Conservation (phyloP, 768 basidiomycete genomes). For the Daedalea quercina region DNA sequence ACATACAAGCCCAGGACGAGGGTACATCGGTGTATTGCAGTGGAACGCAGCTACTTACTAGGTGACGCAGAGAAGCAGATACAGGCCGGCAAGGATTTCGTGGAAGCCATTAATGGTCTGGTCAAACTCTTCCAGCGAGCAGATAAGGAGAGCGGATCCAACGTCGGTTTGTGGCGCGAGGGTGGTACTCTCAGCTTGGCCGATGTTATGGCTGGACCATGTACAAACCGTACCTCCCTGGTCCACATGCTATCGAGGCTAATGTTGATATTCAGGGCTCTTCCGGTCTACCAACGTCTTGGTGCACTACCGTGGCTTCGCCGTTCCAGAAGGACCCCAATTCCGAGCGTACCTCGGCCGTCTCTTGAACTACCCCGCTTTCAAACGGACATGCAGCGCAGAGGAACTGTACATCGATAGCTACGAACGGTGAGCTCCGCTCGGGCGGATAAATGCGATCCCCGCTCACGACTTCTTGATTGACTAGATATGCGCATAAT, state of each 20-base stretch:
- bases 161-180: conserved; percentile 56
- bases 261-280: conserved; percentile 46
- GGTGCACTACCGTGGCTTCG: conserved; percentile 62
- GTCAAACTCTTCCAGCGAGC: conserved; percentile 51
- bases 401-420: conserved; percentile 63
- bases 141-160: conserved; percentile 27
- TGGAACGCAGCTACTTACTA: too few relatives aligned
- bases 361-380: conserved; percentile 53
- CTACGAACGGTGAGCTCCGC: conserved; percentile 51
- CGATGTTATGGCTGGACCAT: conserved; percentile 67
- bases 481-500: conserved; percentile 64
- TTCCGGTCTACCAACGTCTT: conserved; percentile 59
- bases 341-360: conserved; percentile 48
- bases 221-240: too few relatives aligned
- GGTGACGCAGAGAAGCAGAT: conserved; percentile 36
- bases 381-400: conserved; percentile 63
- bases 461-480: background rate
- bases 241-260: conserved; percentile 5
- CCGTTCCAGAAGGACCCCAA: conserved; percentile 40
- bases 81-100: conserved; percentile 46
- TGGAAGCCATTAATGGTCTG: conserved; percentile 42
- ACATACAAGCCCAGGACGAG: conserved; percentile 60
- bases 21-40: too few relatives aligned
- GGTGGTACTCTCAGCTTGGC: conserved; percentile 50
- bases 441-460: background rate